Base-by-base conservation (phyloP, 2,329 filamentous ascomycete genomes). In the Bipolaris zeicola region DNA sequence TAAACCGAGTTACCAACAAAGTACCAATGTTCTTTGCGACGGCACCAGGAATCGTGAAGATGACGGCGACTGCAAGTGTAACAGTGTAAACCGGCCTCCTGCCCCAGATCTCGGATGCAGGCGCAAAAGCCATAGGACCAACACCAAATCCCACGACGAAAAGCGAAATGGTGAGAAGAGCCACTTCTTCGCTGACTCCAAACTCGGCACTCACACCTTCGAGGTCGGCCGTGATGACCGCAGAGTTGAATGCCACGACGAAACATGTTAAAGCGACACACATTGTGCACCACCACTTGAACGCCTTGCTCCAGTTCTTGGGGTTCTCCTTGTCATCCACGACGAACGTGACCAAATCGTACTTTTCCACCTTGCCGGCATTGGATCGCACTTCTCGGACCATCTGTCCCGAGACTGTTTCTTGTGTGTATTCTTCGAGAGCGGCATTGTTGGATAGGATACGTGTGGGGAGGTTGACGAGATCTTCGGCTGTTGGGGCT, bases 81-180 rank as follows among this genome's bases (percentile, higher is more conserved):
- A 84, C 80, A 6, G 76, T 85, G 68, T 95, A 95, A 58, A 95
- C 87, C 22, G 89, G 79, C 43, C 85, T 82, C 44, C 91, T 82
- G 24, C 91, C 91, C 52, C 89, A 82, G 49, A 94, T 83, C 73
- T 96, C 91, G 5, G 87, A 90, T 38, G 92, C 75, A 0, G 91
- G 91, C 8, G 91, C 91, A 71, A 94, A 95, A 0, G 82, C 82
- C 86, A 95, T 89, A 2, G 91, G 91, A 0, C 88, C 90, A 49
- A 95, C 79, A 67, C 90, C 91, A 65, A 95, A 95, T 2, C 91
- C 91, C 33, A 94, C 79, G 36, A 95, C 91, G 60, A 95, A 95
- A 0, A 95, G 77, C 0, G 88, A 87, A 57, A 96, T 87, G 20
- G 83, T 86, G 1, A 95, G 76, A 10, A 95, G 79, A 0, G 87